These are phyloP conservation scores for Komagataea norvegica DNA, from an alignment of 1,139 yeast genomes.

Conservation along the genomic window DNA sequence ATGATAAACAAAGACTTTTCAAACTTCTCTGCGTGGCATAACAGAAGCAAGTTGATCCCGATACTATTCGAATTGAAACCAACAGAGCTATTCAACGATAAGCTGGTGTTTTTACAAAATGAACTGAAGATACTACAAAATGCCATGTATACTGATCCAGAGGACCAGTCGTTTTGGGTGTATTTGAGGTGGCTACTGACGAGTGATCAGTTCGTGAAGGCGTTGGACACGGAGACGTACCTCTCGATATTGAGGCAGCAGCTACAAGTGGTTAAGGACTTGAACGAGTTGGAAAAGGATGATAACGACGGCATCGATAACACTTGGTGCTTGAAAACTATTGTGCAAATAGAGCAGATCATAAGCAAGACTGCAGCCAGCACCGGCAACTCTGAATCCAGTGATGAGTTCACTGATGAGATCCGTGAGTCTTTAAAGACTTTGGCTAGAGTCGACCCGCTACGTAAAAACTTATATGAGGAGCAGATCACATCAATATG, in stretches of 20 bases:
- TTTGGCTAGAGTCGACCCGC: slow-evolving; percentile 61
- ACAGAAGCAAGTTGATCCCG: slow-evolving; percentile 68
- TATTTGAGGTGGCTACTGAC: slow-evolving; percentile 80
- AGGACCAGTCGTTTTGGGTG: slow-evolving; percentile 90
- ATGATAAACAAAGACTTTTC: slow-evolving; percentile 82
- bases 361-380: slow-evolving; percentile 9
- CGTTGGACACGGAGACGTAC: slow-evolving; percentile 27
- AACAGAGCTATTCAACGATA: slow-evolving; percentile 27
- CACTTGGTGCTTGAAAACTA: slow-evolving; percentile 63
- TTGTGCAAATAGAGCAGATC: slow-evolving; percentile 39
- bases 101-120: slow-evolving; percentile 37
- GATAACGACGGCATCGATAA: slow-evolving; percentile 52
- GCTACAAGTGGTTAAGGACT: slow-evolving; percentile 39
- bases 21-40: slow-evolving; percentile 96
- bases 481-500: slow-evolving; percentile 14
- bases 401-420: slow-evolving; percentile 14
- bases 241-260: slow-evolving; percentile 37
- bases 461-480: slow-evolving; percentile 61
- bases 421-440: slow-evolving; percentile 34
- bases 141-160: slow-evolving; percentile 90
- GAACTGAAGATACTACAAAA: slow-evolving; percentile 72
- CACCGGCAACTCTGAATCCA: slow-evolving; percentile 7
- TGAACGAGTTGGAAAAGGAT: slow-evolving; percentile 60
- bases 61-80: slow-evolving; percentile 37
- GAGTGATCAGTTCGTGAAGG: slow-evolving; percentile 41